phyloP scores from a whole-genome alignment of 179 eudicot species.

The Spinacia oleracea region DNA sequence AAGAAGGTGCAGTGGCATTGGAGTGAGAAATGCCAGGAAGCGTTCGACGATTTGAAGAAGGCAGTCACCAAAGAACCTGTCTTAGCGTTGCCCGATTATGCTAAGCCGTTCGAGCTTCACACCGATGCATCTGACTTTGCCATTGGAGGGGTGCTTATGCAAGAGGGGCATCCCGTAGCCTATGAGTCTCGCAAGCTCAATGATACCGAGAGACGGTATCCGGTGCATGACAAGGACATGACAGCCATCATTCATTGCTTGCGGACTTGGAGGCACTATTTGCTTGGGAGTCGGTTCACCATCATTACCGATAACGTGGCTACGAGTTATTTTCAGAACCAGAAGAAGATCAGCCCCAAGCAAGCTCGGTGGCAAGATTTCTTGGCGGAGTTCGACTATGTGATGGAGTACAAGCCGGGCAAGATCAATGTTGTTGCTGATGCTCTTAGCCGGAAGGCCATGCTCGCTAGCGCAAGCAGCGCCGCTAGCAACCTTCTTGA shows the following conservation, averaged over 20 bases:
- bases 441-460: slow-evolving; percentile 14
- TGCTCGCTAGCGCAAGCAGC: neutral
- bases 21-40: neutral
- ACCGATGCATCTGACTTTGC: too few species aligned
- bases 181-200: neutral
- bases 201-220: neutral
- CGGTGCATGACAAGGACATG: neutral
- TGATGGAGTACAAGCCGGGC: slow-evolving; percentile 2
- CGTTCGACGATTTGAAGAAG: neutral
- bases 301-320: neutral
- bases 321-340: neutral
- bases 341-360: slow-evolving; percentile 6
- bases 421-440: neutral
- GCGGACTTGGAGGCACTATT: slow-evolving; percentile 1
- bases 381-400: neutral
- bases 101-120: too few species aligned
- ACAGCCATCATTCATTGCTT: neutral
- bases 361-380: slow-evolving; percentile 16
- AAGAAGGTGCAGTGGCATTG: neutral
- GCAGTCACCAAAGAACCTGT: neutral
- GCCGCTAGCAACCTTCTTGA: neutral
- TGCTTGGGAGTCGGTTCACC: neutral
- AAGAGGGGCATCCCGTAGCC: neutral
- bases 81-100: too few species aligned
- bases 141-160: neutral